These are phyloP conservation scores for Diplosphaera chodatii DNA, from an alignment of 139 green algal genomes.

Conservation along the genomic window DNA sequence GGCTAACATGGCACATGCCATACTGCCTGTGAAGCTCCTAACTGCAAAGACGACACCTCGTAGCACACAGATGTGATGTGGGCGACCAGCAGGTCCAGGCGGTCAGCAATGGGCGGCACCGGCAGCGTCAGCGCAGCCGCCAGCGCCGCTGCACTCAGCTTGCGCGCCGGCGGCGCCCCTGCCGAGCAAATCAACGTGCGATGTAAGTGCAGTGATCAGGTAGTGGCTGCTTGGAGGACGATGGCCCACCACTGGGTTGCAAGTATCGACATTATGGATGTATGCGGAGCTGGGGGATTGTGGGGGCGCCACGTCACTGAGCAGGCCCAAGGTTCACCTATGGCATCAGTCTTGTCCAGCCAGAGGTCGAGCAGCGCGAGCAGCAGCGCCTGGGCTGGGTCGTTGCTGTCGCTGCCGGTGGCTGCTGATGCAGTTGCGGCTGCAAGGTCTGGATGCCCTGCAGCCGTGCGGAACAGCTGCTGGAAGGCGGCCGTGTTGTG, in stretches of 20 bases:
- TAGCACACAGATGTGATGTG: constrained; percentile 44
- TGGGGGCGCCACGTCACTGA: too few relatives aligned
- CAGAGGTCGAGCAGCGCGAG: constrained; percentile 52
- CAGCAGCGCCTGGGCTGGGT: constrained; percentile 19
- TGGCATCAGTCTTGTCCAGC: constrained; percentile 40
- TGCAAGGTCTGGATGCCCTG: background rate
- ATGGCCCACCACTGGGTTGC: too few relatives aligned
- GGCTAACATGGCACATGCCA: too few relatives aligned
- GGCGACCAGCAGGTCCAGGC: constrained; percentile 26
- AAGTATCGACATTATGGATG: too few relatives aligned
- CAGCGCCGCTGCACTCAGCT: constrained; percentile 69
- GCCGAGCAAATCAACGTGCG: too few relatives aligned
- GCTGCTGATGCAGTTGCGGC: background rate
- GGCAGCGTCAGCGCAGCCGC: constrained; percentile 48
- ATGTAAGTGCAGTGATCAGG: too few relatives aligned
- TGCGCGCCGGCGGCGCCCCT: constrained; percentile 33
- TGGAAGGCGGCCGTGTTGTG: constrained; percentile 34
- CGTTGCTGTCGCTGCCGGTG: background rate
- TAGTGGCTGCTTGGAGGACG: too few relatives aligned
- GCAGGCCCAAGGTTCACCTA: too few relatives aligned
- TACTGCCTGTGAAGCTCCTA: too few relatives aligned
- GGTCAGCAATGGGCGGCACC: constrained; percentile 24
- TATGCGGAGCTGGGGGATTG: too few relatives aligned
- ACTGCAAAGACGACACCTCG: constrained; percentile 22
- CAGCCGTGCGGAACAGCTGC: constrained; percentile 27